These are phyloP conservation scores for Xylariales sp. DNA, from an alignment of 2,329 filamentous ascomycete species.

Conservation along the genomic window DNA sequence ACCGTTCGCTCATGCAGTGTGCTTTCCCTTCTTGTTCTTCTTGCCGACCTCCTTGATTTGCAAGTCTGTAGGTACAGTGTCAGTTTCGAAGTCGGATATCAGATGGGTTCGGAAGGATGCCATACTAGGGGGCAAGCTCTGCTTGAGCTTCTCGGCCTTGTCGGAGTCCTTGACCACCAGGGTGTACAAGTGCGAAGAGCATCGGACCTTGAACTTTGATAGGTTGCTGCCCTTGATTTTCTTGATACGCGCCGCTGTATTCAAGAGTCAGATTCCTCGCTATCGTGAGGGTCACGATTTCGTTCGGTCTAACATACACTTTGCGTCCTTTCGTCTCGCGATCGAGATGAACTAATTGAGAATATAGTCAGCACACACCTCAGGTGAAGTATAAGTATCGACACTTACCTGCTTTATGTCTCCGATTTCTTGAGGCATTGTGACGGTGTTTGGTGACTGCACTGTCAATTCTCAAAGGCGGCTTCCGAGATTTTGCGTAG, in stretches of 20 bases:
- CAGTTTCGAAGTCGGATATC: constrained; percentile 7
- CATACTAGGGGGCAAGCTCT: constrained; percentile 95
- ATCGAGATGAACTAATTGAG: constrained; percentile 92
- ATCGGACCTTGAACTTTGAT: constrained; percentile 99
- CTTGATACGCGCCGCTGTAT: constrained; percentile 83
- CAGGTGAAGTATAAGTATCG: no score
- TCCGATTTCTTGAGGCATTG: constrained; percentile 95
- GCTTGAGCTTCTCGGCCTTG: constrained; percentile 99
- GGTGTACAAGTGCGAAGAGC: constrained; percentile 94
- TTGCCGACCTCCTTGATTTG: constrained; percentile 50
- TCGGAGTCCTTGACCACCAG: constrained; percentile 97
- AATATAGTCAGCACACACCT: constrained; percentile 27
- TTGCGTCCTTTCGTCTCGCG: constrained; percentile 98
- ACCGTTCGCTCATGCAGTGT: constrained; percentile 28
- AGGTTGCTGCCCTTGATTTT: constrained; percentile 85
- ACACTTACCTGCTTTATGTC: constrained; percentile 84
- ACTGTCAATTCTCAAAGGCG: constrained; percentile 1
- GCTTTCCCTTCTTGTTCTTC: constrained; percentile 47
- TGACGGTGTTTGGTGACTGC: constrained; percentile 47
- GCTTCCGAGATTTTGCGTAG: no score
- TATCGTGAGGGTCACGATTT: constrained; percentile 11
- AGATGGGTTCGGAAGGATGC: constrained; percentile 16
- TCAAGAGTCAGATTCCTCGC: constrained; percentile 9
- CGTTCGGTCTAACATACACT: constrained; percentile 64
- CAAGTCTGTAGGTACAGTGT: constrained; percentile 34